Evolutionary conservation across 805 yeast genomes (phyloP).

Genomic region (Candida wancherniae): DNA sequence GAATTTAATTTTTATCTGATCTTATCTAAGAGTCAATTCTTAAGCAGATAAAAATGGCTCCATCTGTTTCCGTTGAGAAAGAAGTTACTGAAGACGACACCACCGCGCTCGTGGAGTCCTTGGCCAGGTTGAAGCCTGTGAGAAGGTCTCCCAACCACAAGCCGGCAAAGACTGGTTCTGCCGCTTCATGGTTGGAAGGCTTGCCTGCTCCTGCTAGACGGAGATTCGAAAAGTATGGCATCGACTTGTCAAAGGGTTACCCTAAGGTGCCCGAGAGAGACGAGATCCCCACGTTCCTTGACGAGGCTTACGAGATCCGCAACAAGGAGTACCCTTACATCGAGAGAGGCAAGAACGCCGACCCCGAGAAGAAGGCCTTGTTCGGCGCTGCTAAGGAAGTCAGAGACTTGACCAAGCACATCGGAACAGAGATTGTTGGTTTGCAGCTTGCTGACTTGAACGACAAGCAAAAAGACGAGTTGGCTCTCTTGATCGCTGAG

Average conservation of each 20-base stretch:
- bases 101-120: conserved; percentile 3
- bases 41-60: too few species aligned
- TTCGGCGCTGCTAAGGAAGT: conserved; percentile 29
- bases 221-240: conserved; percentile 21
- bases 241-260: conserved; percentile 25
- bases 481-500: conserved; percentile 28
- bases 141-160: too few species aligned
- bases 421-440: conserved; percentile 30
- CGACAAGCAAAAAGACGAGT: conserved; percentile 27
- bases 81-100: too few species aligned
- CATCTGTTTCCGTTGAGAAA: too few species aligned
- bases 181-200: conserved; percentile 15
- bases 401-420: conserved; percentile 25
- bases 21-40: too few species aligned
- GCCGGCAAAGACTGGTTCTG: conserved; percentile 10
- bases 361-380: conserved; percentile 28
- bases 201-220: conserved; percentile 22
- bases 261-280: conserved; percentile 22
- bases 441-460: conserved; percentile 25
- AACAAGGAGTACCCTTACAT: conserved; percentile 21
- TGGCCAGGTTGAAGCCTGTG: conserved; percentile 4
- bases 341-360: conserved; percentile 26
- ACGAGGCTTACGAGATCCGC: conserved; percentile 23
- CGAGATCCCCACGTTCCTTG: conserved; percentile 22
- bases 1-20: too few species aligned